Conservation (phyloP, 192 early-diverging fungal genomes). For the Backusella tuberculispora region DNA sequence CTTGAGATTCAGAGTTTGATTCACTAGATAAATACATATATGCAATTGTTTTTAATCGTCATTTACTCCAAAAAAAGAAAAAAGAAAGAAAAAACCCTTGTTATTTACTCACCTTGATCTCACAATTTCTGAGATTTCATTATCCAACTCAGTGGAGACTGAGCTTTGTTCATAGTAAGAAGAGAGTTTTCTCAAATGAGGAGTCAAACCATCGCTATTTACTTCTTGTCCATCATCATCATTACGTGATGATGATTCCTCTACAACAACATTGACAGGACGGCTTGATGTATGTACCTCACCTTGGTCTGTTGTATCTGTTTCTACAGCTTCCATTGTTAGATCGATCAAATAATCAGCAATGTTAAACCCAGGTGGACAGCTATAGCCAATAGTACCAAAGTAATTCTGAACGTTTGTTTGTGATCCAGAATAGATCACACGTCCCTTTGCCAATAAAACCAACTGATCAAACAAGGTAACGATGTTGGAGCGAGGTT, state of each 20-base stretch:
- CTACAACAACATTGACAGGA: not conserved
- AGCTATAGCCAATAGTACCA: slow-evolving; percentile 73
- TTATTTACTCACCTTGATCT: not conserved
- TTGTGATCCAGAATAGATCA: slow-evolving; percentile 85
- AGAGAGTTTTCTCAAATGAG: slow-evolving; percentile 43
- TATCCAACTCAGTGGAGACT: slow-evolving; percentile 36
- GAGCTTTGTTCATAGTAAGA: slow-evolving; percentile 39
- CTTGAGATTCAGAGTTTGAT: not conserved
- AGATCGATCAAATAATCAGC: slow-evolving; percentile 84
- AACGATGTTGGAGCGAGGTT: slow-evolving; percentile 92
- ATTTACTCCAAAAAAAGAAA: too few relatives aligned
- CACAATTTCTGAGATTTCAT: slow-evolving; percentile 36
- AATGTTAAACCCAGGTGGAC: slow-evolving; percentile 89
- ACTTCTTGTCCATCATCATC: slow-evolving; percentile 22
- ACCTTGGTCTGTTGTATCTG: slow-evolving; percentile 9
- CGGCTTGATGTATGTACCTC: not conserved
- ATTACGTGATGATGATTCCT: not conserved
- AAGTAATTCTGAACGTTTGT: slow-evolving; percentile 69
- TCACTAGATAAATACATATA: not conserved
- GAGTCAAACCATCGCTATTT: slow-evolving; percentile 28
- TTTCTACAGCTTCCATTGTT: slow-evolving; percentile 59
- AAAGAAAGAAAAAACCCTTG: too few relatives aligned
- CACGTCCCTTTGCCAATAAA: slow-evolving; percentile 77
- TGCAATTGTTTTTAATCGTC: not conserved
- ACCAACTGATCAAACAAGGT: slow-evolving; percentile 89